These are phyloP conservation scores for Hericium alpestre DNA, from an alignment of 768 basidiomycete species.

Conservation along the genomic window DNA sequence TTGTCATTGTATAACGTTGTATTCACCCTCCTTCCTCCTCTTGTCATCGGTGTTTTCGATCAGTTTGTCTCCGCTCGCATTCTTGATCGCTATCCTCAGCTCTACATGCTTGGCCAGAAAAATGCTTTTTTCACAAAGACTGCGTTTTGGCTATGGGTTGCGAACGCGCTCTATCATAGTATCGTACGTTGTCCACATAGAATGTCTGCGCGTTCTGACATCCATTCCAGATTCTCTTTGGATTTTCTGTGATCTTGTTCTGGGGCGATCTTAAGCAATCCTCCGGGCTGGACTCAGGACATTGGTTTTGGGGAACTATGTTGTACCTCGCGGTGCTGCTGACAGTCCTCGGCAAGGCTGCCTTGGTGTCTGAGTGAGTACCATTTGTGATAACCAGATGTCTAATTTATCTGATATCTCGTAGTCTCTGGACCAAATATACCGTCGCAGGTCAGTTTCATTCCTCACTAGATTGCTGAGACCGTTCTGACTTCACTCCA, in stretches of 20 bases:
- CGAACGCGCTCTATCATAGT: conserved; percentile 84
- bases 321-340: conserved; percentile 89
- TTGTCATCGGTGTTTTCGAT: conserved; percentile 97
- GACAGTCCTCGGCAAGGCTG: conserved; percentile 95
- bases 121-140: conserved; percentile 90
- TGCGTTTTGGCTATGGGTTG: conserved; percentile 87
- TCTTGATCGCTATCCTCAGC: conserved; percentile 91
- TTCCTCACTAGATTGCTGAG: neutral
- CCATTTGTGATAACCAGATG: neutral
- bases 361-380: conserved; percentile 89
- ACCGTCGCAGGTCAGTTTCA: conserved; percentile 69
- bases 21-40: conserved; percentile 90
- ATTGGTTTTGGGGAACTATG: conserved; percentile 98
- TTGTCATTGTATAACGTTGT: conserved; percentile 93
- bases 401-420: neutral
- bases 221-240: conserved; percentile 60
- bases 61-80: conserved; percentile 97
- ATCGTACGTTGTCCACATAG: conserved; percentile 38
- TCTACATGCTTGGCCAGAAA: conserved; percentile 88
- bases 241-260: conserved; percentile 82
- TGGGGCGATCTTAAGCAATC: conserved; percentile 84
- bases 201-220: neutral
- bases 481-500: conserved; percentile 5
- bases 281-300: conserved; percentile 76
- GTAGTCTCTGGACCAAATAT: conserved; percentile 98